phyloP scores from a whole-genome alignment of 2,329 filamentous ascomycete genomes.

The Ceratocystis diversiconidia region DNA sequence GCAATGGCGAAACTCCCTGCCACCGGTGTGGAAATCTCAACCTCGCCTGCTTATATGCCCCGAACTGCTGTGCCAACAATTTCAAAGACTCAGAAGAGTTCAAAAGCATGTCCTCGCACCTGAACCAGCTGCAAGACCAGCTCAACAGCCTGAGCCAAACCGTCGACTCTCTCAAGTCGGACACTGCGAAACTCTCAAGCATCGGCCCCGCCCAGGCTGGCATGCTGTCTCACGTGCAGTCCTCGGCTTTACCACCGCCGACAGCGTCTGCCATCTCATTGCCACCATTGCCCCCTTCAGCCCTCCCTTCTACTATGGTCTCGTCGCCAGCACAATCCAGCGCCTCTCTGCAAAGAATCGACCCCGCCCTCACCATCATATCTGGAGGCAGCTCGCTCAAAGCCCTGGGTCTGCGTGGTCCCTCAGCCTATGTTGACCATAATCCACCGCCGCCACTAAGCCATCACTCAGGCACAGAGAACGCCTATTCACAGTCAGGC shows the following conservation, averaged over 20 bases:
- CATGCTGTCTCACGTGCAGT: conserved; percentile 4
- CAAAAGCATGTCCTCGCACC: conserved; percentile 61
- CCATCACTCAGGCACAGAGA: conserved; percentile 16
- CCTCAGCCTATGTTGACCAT: conserved; percentile 10
- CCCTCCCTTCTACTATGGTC: conserved; percentile 5
- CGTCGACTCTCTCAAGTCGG: conserved; percentile 52
- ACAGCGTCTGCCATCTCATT: conserved; percentile 5
- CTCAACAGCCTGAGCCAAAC: conserved; percentile 63
- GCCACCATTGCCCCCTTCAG: conserved; percentile 8
- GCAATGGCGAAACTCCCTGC: conserved; percentile 55
- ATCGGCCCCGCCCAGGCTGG: not conserved
- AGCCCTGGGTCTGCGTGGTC: conserved; percentile 8
- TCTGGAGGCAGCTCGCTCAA: conserved; percentile 15
- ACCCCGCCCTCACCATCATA: conserved; percentile 15
- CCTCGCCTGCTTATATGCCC: conserved; percentile 49
- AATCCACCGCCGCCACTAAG: conserved; percentile 13
- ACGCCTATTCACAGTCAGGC: conserved; percentile 15
- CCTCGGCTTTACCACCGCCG: conserved; percentile 9
- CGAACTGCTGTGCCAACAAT: conserved; percentile 56
- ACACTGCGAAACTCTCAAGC: conserved; percentile 31
- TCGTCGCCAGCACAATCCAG: conserved; percentile 16
- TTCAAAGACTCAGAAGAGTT: conserved; percentile 92
- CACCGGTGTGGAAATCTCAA: conserved; percentile 55
- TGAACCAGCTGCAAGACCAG: conserved; percentile 66
- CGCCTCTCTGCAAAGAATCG: conserved; percentile 17